phyloP scores from a whole-genome alignment of 2,329 filamentous ascomycete genomes.

The Trichoderma koningiopsis region DNA sequence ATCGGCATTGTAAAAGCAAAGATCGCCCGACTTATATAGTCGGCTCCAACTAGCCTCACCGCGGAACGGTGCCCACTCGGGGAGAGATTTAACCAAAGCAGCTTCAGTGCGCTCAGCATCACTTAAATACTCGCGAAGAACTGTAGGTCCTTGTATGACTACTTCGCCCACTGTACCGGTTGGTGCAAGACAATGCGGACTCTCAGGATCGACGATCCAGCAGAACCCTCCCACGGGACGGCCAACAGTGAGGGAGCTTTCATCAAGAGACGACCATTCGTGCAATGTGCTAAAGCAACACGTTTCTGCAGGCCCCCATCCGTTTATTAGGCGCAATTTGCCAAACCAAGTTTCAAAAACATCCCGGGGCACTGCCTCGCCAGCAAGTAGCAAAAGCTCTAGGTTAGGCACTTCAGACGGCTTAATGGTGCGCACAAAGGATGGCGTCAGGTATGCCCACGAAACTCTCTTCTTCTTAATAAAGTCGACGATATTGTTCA shows the following conservation, averaged over 20 bases:
- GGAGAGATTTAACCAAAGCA: neutral
- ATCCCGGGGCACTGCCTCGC: conserved; percentile 24
- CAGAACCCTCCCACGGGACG: conserved; percentile 24
- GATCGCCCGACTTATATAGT: conserved; percentile 23
- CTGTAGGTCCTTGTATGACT: conserved; percentile 23
- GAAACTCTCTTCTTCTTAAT: conserved; percentile 5
- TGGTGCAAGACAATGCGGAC: conserved; percentile 18
- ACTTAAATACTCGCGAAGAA: conserved; percentile 23
- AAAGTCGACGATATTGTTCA: conserved; percentile 21
- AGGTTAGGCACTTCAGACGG: conserved; percentile 24
- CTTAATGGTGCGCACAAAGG: conserved; percentile 16
- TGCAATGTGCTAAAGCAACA: conserved; percentile 25
- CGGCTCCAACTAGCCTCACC: conserved; percentile 4
- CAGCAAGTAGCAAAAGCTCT: conserved; percentile 23
- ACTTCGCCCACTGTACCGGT: conserved; percentile 24
- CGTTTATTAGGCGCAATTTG: conserved; percentile 27
- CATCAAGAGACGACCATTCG: conserved; percentile 19
- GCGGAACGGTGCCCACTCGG: conserved; percentile 22
- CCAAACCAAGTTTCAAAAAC: conserved; percentile 27
- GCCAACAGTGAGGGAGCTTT: conserved; percentile 21
- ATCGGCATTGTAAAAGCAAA: conserved; percentile 22
- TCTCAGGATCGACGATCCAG: conserved; percentile 22
- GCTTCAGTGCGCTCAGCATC: conserved; percentile 15
- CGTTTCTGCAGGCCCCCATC: conserved; percentile 30
- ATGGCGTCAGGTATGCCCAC: conserved; percentile 25